These are phyloP conservation scores for Ustilago nuda DNA, from an alignment of 1,284 basidiomycete species.

Conservation along the genomic window DNA sequence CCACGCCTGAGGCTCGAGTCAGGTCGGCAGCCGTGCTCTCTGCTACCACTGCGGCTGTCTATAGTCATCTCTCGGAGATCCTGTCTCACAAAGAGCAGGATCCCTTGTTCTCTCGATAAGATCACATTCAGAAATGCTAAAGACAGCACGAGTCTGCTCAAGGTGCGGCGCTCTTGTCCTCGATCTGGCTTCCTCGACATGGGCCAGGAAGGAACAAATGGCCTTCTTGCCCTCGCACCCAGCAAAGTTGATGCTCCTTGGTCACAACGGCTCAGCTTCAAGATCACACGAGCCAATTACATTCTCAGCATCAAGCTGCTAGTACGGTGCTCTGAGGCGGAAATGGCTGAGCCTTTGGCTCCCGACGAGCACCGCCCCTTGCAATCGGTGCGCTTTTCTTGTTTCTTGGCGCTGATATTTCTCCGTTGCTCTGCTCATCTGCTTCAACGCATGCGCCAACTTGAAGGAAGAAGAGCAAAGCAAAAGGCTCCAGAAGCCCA, in stretches of 20 bases:
- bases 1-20: background rate
- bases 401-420: background rate
- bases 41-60: background rate
- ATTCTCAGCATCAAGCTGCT: background rate
- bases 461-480: background rate
- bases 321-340: background rate
- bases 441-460: too few species aligned
- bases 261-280: background rate
- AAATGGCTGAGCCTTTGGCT: background rate
- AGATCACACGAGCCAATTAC: background rate
- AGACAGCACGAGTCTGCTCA: background rate
- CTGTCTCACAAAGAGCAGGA: background rate
- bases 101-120: background rate
- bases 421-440: background rate
- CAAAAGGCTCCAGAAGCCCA: background rate
- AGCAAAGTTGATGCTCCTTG: background rate
- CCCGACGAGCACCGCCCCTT: background rate
- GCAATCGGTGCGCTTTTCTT: background rate
- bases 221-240: background rate
- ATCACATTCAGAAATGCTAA: background rate
- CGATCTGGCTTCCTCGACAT: background rate
- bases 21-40: background rate
- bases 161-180: background rate
- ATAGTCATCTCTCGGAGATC: background rate
- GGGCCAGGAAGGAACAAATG: background rate